A percentile compares a stretch with the other conserved stretches of the same genome.
Conservation (phyloP, 768 basidiomycete species). For the Pulveroboletus sp. region DNA sequence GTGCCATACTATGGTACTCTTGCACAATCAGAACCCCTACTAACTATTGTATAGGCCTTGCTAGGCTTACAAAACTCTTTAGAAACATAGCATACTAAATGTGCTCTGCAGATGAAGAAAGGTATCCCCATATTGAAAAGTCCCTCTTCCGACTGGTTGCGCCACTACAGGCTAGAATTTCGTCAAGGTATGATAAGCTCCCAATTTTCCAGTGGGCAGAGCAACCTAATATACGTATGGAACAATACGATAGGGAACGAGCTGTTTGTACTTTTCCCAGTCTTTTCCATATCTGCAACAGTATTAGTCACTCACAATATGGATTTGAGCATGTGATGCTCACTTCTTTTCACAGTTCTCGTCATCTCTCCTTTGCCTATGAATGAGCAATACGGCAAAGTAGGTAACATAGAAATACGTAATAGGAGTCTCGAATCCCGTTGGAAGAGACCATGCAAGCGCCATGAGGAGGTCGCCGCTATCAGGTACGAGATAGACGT, state of each 20-base stretch:
- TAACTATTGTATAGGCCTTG: no score
- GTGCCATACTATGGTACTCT: no score
- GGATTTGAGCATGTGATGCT: conserved; percentile 21
- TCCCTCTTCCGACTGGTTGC: background rate
- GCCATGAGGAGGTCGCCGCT: conserved; percentile 89
- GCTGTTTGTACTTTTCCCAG: conserved; percentile 84
- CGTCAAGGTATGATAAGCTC: background rate
- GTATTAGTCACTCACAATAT: background rate
- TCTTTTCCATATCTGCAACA: conserved; percentile 79
- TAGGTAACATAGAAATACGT: conserved; percentile 94
- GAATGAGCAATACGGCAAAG: conserved; percentile 84
- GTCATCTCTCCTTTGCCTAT: conserved; percentile 88
- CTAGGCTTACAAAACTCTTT: no score
- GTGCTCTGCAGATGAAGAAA: no score
- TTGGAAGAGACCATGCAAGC: conserved; percentile 89
- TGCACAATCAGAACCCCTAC: no score
- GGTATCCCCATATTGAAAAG: no score
- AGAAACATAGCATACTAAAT: no score
- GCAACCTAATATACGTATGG: conserved; percentile 66
- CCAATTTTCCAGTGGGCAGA: background rate
- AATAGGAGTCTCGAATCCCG: conserved; percentile 86
- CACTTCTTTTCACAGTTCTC: conserved; percentile 87
- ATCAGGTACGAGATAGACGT: background rate
- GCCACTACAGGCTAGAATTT: no score
- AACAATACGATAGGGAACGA: conserved; percentile 82